These are phyloP conservation scores for Yamagishiella unicocca DNA, from an alignment of 139 green algal species.

Conservation along the genomic window DNA sequence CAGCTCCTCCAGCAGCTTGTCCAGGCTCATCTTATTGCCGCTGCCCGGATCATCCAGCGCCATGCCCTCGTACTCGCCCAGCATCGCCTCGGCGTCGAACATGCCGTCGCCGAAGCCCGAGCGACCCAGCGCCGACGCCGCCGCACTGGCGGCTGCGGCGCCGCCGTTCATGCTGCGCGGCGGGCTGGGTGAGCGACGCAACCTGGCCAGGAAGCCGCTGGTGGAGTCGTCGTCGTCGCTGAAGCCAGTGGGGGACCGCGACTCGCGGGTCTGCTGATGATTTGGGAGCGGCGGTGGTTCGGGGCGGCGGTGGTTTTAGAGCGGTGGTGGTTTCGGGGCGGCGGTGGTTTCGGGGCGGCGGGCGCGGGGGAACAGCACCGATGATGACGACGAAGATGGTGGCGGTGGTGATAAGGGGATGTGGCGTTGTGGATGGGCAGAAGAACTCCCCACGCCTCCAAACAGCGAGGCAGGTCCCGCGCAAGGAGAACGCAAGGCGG, in stretches of 20 bases:
- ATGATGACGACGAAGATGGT: too few relatives aligned
- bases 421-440: too few relatives aligned
- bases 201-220: not conserved
- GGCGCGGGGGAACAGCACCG: too few relatives aligned
- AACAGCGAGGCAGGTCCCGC: too few relatives aligned
- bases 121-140: not conserved
- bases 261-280: not conserved
- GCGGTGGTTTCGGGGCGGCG: too few relatives aligned
- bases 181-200: not conserved
- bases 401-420: too few relatives aligned
- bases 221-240: not conserved
- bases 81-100: not conserved
- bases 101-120: not conserved
- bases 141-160: not conserved
- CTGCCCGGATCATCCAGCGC: slow-evolving; percentile 22
- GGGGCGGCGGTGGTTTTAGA: too few relatives aligned
- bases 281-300: not conserved
- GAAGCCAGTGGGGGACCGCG: not conserved
- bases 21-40: slow-evolving; percentile 42
- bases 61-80: slow-evolving; percentile 18
- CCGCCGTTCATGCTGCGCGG: not conserved
- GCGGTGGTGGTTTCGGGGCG: too few relatives aligned
- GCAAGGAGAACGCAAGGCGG: too few relatives aligned
- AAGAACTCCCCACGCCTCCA: too few relatives aligned
- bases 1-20: slow-evolving; percentile 60